Evolutionary conservation across 2,329 filamentous ascomycete genomes (phyloP).

Genomic region (Beauveria scarabaeidicola): DNA sequence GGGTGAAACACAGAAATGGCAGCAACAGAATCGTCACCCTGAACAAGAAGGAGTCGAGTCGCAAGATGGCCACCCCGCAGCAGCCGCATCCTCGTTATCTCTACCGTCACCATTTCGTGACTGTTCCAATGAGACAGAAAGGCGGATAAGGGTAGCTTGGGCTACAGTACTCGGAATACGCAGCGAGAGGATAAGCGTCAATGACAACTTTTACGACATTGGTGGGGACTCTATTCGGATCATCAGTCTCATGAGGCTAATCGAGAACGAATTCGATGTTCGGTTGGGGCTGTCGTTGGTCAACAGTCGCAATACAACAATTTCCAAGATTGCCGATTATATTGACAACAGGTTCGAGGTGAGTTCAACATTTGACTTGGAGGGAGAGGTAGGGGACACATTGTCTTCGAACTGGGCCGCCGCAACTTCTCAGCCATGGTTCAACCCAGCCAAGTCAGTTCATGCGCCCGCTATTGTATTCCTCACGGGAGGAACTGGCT

Average conservation of each 20-base stretch:
- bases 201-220: not conserved
- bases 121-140: not conserved
- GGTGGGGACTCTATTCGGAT: conserved; percentile 10
- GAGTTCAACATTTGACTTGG: not conserved
- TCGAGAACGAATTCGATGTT: conserved; percentile 12
- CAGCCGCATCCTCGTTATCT: not conserved
- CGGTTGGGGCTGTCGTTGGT: conserved; percentile 12
- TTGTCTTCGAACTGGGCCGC: not conserved
- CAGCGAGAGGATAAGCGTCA: not conserved
- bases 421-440: not conserved
- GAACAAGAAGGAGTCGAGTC: not conserved
- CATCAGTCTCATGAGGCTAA: not conserved
- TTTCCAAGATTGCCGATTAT: conserved; percentile 12
- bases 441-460: not conserved
- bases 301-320: conserved; percentile 16
- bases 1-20: not conserved
- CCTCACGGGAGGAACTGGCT: conserved; percentile 14
- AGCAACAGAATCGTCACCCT: not conserved
- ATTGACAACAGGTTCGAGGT: not conserved
- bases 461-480: not conserved
- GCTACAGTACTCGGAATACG: not conserved
- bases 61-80: not conserved
- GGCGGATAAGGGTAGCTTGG: not conserved
- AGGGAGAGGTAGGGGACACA: not conserved
- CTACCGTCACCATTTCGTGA: not conserved